Percentiles rank a stretch among this genome's conserved stretches.
phyloP scores from a whole-genome alignment of 2,329 filamentous ascomycete species.

The Purpureocillium takamizusanense region DNA sequence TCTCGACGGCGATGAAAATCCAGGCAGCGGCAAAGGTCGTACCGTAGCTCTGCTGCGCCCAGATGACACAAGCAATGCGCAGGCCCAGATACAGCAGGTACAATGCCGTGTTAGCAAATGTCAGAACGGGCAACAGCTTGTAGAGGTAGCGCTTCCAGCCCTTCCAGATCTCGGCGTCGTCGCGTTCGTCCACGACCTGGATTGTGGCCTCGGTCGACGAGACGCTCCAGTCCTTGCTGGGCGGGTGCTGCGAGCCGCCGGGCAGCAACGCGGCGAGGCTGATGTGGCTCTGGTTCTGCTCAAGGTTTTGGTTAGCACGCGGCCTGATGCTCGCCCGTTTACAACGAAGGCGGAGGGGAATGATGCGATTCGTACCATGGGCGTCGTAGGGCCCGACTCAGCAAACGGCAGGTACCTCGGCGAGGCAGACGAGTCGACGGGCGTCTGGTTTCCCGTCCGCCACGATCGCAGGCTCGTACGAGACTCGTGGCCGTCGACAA shows the following conservation, averaged over 20 bases:
- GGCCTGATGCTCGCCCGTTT: neutral
- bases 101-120: slow-evolving; percentile 29
- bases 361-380: slow-evolving; percentile 7
- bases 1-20: slow-evolving; percentile 47
- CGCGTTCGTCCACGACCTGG: slow-evolving; percentile 28
- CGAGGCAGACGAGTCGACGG: slow-evolving; percentile 6
- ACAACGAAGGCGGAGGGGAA: slow-evolving; percentile 1
- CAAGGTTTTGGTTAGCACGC: slow-evolving; percentile 1
- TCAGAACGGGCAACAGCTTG: slow-evolving; percentile 26
- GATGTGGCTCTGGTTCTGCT: slow-evolving; percentile 32
- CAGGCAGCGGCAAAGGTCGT: slow-evolving; percentile 41
- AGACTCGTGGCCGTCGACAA: slow-evolving; percentile 17
- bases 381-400: slow-evolving; percentile 7
- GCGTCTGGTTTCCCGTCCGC: slow-evolving; percentile 10
- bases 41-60: slow-evolving; percentile 32
- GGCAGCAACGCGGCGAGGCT: slow-evolving; percentile 31
- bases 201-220: slow-evolving; percentile 22
- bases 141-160: slow-evolving; percentile 33
- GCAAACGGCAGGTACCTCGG: slow-evolving; percentile 6
- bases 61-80: slow-evolving; percentile 42
- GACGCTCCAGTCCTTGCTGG: slow-evolving; percentile 21
- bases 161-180: slow-evolving; percentile 33
- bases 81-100: slow-evolving; percentile 40
- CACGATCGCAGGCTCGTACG: slow-evolving; percentile 13
- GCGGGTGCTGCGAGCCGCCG: slow-evolving; percentile 16